Evolutionary conservation across 148 eudicot genomes (phyloP).

Genomic region (Hydrangea macrophylla): DNA sequence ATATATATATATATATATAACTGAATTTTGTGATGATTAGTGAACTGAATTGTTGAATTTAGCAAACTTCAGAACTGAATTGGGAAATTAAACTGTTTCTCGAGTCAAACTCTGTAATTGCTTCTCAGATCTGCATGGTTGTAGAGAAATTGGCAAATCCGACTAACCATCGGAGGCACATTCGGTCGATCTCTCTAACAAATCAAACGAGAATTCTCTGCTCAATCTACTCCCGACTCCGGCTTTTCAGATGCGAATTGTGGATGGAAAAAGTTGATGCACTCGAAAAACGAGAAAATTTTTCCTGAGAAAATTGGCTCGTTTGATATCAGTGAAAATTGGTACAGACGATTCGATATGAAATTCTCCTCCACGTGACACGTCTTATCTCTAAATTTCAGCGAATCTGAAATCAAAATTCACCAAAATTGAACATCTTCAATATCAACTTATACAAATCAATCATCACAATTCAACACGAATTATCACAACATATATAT

Average conservation of each 20-base stretch:
- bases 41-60: not conserved
- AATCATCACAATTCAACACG: slow-evolving; percentile 20
- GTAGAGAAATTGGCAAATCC: slow-evolving; percentile 12
- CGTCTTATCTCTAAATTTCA: slow-evolving; percentile 2
- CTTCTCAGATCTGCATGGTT: slow-evolving; percentile 23
- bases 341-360: not conserved
- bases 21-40: slow-evolving; percentile 18
- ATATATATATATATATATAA: no score
- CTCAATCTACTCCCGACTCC: not conserved
- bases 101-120: not conserved
- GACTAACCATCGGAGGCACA: slow-evolving; percentile 25
- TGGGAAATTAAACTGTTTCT: not conserved
- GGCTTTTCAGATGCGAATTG: not conserved
- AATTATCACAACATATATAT: not conserved
- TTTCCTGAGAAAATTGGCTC: slow-evolving; percentile 1
- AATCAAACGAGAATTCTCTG: not conserved
- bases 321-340: slow-evolving; percentile 1
- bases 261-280: not conserved
- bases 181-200: slow-evolving; percentile 16
- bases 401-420: slow-evolving; percentile 13
- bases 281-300: not conserved
- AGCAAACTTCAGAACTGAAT: not conserved
- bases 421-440: slow-evolving; percentile 4
- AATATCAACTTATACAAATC: not conserved
- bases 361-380: not conserved